Evolutionary conservation across 352 stramenopile genomes (phyloP).

Genomic region (Elongisporangium prolatum): DNA sequence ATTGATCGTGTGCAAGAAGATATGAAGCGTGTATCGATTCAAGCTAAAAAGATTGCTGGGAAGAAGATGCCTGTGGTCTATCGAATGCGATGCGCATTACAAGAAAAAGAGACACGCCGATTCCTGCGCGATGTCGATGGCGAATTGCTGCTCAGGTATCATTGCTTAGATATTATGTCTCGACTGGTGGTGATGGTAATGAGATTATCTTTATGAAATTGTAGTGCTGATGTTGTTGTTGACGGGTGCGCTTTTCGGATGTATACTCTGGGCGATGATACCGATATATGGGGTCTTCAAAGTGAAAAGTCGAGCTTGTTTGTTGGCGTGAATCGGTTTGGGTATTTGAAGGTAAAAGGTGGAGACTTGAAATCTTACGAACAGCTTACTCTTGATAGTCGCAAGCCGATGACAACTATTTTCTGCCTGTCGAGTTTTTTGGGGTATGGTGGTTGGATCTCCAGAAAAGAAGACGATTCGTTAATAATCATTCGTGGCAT

Average conservation of each 20-base stretch:
- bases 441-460: constrained; percentile 62
- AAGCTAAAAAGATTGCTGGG: constrained; percentile 49
- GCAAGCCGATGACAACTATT: constrained; percentile 39
- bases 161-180: background rate
- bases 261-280: constrained; percentile 72
- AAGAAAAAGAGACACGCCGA: constrained; percentile 38
- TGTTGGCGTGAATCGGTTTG: constrained; percentile 67
- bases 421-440: constrained; percentile 75
- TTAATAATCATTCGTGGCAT: constrained; percentile 57
- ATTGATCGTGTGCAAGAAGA: constrained; percentile 60
- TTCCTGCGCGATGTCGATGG: constrained; percentile 62
- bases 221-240: constrained; percentile 56
- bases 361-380: constrained; percentile 69
- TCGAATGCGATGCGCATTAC: constrained; percentile 70
- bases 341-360: constrained; percentile 58
- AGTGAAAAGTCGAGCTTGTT: constrained; percentile 64
- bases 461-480: constrained; percentile 14
- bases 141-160: constrained; percentile 52
- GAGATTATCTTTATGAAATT: background rate
- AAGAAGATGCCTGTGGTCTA: constrained; percentile 30
- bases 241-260: constrained; percentile 67
- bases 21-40: constrained; percentile 65
- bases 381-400: constrained; percentile 56
- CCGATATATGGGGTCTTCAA: constrained; percentile 75
- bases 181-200: background rate